Base-by-base conservation (phyloP, 441 rosid genomes). In the Euphorbia schlechtendalii region DNA sequence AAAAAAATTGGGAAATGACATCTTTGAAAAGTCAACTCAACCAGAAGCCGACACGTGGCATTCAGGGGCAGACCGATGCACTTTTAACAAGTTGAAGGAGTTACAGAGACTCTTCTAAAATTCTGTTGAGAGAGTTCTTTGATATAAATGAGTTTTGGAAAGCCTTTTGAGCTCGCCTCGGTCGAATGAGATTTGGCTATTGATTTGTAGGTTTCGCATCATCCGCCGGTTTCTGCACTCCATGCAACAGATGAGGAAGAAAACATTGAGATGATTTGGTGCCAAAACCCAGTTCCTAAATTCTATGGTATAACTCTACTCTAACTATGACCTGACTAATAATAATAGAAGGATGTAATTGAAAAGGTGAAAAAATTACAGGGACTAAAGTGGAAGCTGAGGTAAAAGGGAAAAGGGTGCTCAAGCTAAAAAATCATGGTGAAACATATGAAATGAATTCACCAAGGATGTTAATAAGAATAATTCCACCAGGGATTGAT, bases 371-470 rank as follows among this genome's bases (percentile, higher is more conserved):
- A 46, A 13, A 36, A 3, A 10, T 56, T 4, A 24, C 34, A 89
- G 95, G 97, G 51, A 64, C 88, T 24, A 80, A 80, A 43, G 85
- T 85, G 61, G 92, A 86, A 68, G 84, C 82, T 0, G 89, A 88
- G 71, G 82, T 90, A 28, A 73, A 65, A 13, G 97, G 96, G 1
- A 85, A 65, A 69, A 84, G 82, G 74, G 76, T 73, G 11, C 73
- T 90, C 67, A 88, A 78, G 77, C 92, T 92, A 4, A 70, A 73
- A 3, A 78, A 72, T 7, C 71, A 66, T 11, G 77, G 74, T 32
- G 98, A 92, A 72, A 90, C 86, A 36, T 92, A 90, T 57, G 78
- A 73, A 74, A 88, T 85, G 92, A 86, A 88, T 72, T 78, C 89
- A 38, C 94, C 98, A 3, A 84, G 73, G 41, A 82, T 88, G n/a